phyloP scores from a whole-genome alignment of 2,329 filamentous ascomycete species.

The Biscogniauxia sp. region DNA sequence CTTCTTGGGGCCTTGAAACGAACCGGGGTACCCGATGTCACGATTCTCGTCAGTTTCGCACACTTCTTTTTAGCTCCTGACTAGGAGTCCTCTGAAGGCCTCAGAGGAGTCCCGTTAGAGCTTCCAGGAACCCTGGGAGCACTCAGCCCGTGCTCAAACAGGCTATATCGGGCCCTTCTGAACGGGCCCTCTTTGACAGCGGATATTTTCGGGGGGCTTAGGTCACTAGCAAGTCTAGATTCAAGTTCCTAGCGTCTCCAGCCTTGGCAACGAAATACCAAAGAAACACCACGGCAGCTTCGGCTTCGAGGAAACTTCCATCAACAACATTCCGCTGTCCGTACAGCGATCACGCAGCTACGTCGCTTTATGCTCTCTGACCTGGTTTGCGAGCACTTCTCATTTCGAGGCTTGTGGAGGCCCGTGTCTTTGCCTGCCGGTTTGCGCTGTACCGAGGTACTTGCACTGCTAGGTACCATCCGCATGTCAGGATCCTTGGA shows the following conservation, averaged over 20 bases:
- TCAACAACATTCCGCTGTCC: background rate
- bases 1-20: slow-evolving; percentile 20
- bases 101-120: background rate
- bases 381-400: background rate
- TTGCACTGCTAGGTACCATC: background rate
- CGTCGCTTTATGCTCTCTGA: background rate
- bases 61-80: slow-evolving; percentile 3
- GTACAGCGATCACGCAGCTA: background rate
- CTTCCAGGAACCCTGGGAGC: background rate
- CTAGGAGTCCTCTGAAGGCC: slow-evolving; percentile 1
- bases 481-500: background rate
- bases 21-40: slow-evolving; percentile 17
- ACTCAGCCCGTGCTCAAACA: background rate
- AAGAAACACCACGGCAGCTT: background rate
- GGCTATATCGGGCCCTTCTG: background rate
- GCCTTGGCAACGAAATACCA: background rate
- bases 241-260: background rate
- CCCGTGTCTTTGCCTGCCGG: background rate
- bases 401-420: background rate
- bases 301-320: background rate
- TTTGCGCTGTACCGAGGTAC: background rate
- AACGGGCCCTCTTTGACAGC: background rate
- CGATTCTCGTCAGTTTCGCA: slow-evolving; percentile 13
- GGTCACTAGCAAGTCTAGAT: background rate
- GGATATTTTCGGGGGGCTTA: background rate